Base-by-base conservation (phyloP, 192 early-diverging fungal species). In the Gryganskiella cystojenkinii region DNA sequence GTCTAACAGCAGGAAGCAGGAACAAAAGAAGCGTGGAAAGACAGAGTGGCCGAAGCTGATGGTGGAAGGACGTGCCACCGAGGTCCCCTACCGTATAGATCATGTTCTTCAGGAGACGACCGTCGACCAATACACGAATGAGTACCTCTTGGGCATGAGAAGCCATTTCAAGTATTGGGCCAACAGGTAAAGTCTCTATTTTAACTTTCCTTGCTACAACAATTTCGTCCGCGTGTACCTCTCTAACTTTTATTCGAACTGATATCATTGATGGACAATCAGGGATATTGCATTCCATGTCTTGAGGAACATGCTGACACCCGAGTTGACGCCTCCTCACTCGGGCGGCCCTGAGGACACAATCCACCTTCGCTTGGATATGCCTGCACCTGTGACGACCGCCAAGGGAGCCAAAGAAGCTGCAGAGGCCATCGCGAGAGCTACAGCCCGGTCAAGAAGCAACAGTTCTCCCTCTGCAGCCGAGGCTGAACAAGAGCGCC, bases 81-180 rank as follows among this genome's bases (percentile, higher is more conserved):
- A 69, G 14, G 55, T 78, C 3, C 74, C 74, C 0, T 78, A 78
- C 10, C 64, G 85, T 17, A 83, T 85, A 4, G 85, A 87, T 47
- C 70, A 82, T 71, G 83, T 83, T 47, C 61, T 87, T 19, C 85
- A 87, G 25, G 85, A 87, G 52, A 72, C 81, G 27, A 70, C 84
- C 14, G 82, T 84, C 51, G 82, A 82, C 35, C 84, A 85, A 70
- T 83, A 85, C 34, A 81, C 83, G 0, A 87, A 85, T 50, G 85
- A 87, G 61, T 87, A 87, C 44, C 68, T 87, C 11, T 66, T 87
- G 44, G 85, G 85, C 3, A 74, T 87, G 52, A 54, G 85, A 20
- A 84, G 83, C 19, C 85, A 87, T 72, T 87, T 87, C 68, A 81
- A 80, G 2, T 87, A 87, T 44, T 87, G 85, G 85, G 84, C 80